Base-by-base conservation (phyloP, 805 yeast genomes). In the Sugiyamaella valdiviana region DNA sequence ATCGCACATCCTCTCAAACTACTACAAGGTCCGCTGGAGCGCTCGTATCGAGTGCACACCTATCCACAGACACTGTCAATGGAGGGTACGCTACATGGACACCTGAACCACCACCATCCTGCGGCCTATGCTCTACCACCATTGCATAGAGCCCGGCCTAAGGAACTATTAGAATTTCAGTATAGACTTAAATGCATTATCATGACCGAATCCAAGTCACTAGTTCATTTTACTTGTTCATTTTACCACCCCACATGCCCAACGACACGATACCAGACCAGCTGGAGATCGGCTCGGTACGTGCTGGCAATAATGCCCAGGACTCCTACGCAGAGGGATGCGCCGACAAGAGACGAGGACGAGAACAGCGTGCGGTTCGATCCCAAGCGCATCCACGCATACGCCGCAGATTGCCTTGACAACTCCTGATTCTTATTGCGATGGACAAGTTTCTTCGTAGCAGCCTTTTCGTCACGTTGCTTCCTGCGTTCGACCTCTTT, bases 281-380 rank as follows among this genome's bases (percentile, higher is more conserved):
- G 15, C 44, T 32, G 48, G 26, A 41, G 23, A 48, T 48, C 49
- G 23, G 47, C 29, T 22, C 35, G 36, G 22, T 46, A 46, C 19
- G 37, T 36, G 35, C 48, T 19, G 9, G 49, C 48, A 14, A 51
- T 36, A 12, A 52, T 42, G 5, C 53, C 54, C 5, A 44, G 19
- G 5, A 16, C 66, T 42, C 23, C 56, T 21, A 53, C 32, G 35
- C 50, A 50, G 14, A 51, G 15, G 16, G 54, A 51, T 14, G 45
- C 23, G 15, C 44, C 45, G n/a, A 50, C 40, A 20, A 49, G 16
- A 6, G 46, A 16, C 39, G 17, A 21, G 10, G 48, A 40, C 15
- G 41, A 17, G 19, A 35, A 20, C 15, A 44, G 39, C n/a, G 15
- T 36, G n/a, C 14, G 32, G 6, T 20, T 12, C 16, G 19, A 37